Evolutionary conservation across 2,329 filamentous ascomycete genomes (phyloP).

Genomic region (Tricladium varicosporioides): DNA sequence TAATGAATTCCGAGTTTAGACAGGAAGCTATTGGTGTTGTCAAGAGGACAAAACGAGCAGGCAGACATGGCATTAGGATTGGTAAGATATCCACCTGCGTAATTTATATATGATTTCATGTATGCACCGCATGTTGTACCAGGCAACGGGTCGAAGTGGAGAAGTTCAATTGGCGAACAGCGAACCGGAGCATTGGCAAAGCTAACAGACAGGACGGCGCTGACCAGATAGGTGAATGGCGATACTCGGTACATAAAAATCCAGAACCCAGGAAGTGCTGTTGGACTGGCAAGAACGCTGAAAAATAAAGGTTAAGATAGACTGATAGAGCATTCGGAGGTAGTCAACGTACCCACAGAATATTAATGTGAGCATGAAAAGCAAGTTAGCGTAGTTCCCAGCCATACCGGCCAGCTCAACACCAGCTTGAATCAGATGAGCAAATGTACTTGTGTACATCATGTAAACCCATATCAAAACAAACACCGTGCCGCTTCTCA

Average conservation of each 20-base stretch:
- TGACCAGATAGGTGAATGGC: conserved; percentile 79
- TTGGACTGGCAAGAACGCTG: conserved; percentile 65
- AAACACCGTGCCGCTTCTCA: conserved; percentile 78
- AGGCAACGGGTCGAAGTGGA: conserved; percentile 60
- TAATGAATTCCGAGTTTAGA: conserved; percentile 50
- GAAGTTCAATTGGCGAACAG: conserved; percentile 69
- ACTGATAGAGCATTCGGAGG: neutral
- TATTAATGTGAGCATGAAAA: conserved; percentile 71
- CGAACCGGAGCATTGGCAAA: conserved; percentile 65
- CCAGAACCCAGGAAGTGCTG: conserved; percentile 70
- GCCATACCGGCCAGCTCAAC: conserved; percentile 74
- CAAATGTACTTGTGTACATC: conserved; percentile 78
- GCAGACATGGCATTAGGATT: conserved; percentile 45
- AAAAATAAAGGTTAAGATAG: neutral
- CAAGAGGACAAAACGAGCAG: conserved; percentile 56
- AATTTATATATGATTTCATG: conserved; percentile 48
- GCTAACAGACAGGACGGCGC: conserved; percentile 67
- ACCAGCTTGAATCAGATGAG: conserved; percentile 73
- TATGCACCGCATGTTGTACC: conserved; percentile 61
- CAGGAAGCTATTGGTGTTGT: conserved; percentile 52
- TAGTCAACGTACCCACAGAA: conserved; percentile 53
- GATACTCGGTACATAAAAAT: conserved; percentile 83
- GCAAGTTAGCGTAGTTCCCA: conserved; percentile 72
- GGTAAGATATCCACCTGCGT: conserved; percentile 52
- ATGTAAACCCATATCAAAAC: conserved; percentile 74